phyloP scores from a whole-genome alignment of 192 early-diverging fungal species.

The Phycomyces nitens region DNA sequence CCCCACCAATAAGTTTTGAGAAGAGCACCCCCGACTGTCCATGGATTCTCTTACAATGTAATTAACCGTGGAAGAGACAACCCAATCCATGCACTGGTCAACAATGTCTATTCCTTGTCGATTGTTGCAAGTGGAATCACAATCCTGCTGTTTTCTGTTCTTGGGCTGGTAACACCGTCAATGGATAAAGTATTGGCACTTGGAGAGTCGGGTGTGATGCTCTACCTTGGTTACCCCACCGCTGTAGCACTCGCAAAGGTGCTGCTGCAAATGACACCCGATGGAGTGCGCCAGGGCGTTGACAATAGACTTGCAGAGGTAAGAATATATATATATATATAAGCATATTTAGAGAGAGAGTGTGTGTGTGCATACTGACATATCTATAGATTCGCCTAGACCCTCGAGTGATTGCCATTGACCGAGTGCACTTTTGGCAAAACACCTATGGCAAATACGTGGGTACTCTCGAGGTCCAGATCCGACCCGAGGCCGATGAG shows the following conservation, averaged over 20 bases:
- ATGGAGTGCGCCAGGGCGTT: conserved; percentile 34
- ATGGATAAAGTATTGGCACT: conserved; percentile 49
- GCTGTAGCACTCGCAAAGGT: conserved; percentile 47
- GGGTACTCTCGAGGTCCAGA: conserved; percentile 44
- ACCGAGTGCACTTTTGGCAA: conserved; percentile 53
- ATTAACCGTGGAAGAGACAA: conserved; percentile 24
- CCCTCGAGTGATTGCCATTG: conserved; percentile 43
- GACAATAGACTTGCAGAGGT: conserved; percentile 47
- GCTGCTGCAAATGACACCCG: conserved; percentile 52
- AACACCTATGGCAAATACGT: conserved; percentile 50
- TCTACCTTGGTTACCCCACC: conserved; percentile 45
- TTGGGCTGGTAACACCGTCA: conserved; percentile 20
- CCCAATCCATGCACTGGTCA: conserved; percentile 23
- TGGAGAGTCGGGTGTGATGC: conserved; percentile 44
- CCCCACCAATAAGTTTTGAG: conserved; percentile 15
- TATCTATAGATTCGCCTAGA: conserved; percentile 34
- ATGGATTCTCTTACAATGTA: conserved; percentile 36
- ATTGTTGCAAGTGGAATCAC: conserved; percentile 36
- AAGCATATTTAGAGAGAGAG: too few relatives aligned
- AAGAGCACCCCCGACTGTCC: conserved; percentile 24
- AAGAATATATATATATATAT: not conserved
- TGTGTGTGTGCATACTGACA: too few relatives aligned
- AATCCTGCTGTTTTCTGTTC: conserved; percentile 22
- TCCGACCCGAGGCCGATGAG: conserved; percentile 46
- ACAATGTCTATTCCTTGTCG: conserved; percentile 40